Conservation (phyloP, 148 eudicot genomes). For the Rhododendron molle region DNA sequence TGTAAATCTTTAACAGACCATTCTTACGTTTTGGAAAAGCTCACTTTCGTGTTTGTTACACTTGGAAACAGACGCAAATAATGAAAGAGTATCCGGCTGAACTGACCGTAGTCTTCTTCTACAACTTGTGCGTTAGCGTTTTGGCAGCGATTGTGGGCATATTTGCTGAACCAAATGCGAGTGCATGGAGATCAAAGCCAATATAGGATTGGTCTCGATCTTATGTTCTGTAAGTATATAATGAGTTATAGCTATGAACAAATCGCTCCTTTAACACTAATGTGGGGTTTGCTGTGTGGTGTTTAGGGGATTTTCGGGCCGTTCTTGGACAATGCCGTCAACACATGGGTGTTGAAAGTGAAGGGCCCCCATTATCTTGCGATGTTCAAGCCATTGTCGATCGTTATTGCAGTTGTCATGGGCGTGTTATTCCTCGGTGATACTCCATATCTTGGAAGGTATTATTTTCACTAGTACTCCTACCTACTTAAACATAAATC, state of each 20-base stretch:
- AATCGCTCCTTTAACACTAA: not conserved
- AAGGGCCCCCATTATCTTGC: constrained; percentile 9
- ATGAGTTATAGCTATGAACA: not conserved
- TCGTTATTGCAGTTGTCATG: constrained; percentile 68
- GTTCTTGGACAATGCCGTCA: constrained; percentile 18
- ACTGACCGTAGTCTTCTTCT: constrained; percentile 51
- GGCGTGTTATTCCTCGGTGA: constrained; percentile 69
- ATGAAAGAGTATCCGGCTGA: constrained; percentile 66
- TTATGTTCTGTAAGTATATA: constrained; percentile 45
- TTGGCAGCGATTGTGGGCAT: constrained; percentile 40
- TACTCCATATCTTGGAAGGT: constrained; percentile 72
- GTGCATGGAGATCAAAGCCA: constrained; percentile 46
- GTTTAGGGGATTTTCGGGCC: constrained; percentile 44
- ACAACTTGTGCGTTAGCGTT: constrained; percentile 36
- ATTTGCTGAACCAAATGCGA: constrained; percentile 27
- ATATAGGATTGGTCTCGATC: constrained; percentile 49
- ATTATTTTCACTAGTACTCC: not conserved
- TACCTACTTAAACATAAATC: not conserved
- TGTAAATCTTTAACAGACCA: not conserved
- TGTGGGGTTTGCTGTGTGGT: not conserved
- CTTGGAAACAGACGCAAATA: constrained; percentile 40
- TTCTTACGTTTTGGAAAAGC: not conserved
- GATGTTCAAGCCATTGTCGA: constrained; percentile 74
- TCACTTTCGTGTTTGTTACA: constrained; percentile 7
- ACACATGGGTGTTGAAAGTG: no score